Conservation (phyloP, 2,329 filamentous ascomycete genomes). For the Biscogniauxia marginata region DNA sequence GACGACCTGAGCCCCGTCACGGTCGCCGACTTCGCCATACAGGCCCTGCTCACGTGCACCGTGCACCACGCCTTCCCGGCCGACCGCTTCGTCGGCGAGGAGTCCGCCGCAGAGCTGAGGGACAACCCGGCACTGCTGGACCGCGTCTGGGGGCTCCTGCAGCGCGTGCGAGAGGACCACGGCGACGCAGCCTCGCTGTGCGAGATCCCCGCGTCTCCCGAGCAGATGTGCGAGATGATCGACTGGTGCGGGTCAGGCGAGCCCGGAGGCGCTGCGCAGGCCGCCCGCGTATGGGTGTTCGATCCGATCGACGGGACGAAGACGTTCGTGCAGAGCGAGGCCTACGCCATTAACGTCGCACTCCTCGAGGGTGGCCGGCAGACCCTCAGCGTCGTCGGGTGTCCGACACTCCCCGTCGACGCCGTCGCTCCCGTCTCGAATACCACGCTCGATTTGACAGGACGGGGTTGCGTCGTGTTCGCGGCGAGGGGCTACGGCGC, state of each 20-base stretch:
- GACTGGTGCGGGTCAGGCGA: conserved; percentile 48
- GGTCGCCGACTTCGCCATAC: conserved; percentile 58
- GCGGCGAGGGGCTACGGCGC: conserved; percentile 49
- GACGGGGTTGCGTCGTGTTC: conserved; percentile 50
- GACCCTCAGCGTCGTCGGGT: conserved; percentile 49
- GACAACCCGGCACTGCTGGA: conserved; percentile 41
- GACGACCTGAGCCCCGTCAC: conserved; percentile 57
- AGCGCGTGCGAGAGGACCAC: conserved; percentile 25
- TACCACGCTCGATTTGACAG: conserved; percentile 41
- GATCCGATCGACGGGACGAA: conserved; percentile 62
- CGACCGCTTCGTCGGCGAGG: conserved; percentile 56
- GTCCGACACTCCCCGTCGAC: conserved; percentile 43
- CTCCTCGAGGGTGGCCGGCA: conserved; percentile 51
- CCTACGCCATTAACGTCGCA: conserved; percentile 58
- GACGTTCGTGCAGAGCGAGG: conserved; percentile 52
- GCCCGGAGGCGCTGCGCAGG: conserved; percentile 29
- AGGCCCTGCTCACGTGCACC: conserved; percentile 52
- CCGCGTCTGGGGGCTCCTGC: conserved; percentile 48
- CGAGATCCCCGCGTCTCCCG: conserved; percentile 37
- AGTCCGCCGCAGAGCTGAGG: conserved; percentile 49
- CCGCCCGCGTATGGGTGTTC: conserved; percentile 54
- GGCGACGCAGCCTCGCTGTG: conserved; percentile 25
- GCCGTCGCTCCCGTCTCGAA: conserved; percentile 42
- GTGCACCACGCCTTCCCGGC: conserved; percentile 49
- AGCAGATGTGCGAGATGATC: conserved; percentile 52